A percentile compares a stretch with the other conserved stretches of the same genome.
Conservation (phyloP, 1,139 yeast genomes). For the Saccharomycopsis hybrid region DNA sequence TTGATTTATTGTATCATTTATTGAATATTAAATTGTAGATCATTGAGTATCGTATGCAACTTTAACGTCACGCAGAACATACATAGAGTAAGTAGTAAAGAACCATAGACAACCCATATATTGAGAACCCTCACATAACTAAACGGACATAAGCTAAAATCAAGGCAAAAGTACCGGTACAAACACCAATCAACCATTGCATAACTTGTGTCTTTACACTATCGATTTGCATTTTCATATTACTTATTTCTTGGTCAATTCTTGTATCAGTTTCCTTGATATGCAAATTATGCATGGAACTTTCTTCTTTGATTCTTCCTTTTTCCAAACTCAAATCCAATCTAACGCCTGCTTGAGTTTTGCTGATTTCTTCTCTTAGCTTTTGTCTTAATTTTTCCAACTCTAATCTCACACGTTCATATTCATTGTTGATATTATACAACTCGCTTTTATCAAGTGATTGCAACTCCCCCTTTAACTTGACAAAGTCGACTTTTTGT, state of each 20-base stretch:
- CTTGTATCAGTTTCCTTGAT: conserved; percentile 93
- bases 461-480: conserved; percentile 83
- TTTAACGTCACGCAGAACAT: too few relatives aligned
- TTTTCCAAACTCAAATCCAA: conserved; percentile 87
- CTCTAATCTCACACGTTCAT: conserved; percentile 78
- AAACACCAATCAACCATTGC: conserved; percentile 98
- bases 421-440: conserved; percentile 75
- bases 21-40: too few relatives aligned
- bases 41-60: too few relatives aligned
- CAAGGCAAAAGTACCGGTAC: conserved; percentile 95
- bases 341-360: conserved; percentile 84
- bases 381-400: conserved; percentile 79
- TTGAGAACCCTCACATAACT: conserved; percentile 40
- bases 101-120: too few relatives aligned
- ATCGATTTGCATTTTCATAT: conserved; percentile 91
- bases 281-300: conserved; percentile 84
- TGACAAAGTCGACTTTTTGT: conserved; percentile 94
- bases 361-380: conserved; percentile 86
- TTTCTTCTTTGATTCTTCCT: conserved; percentile 91
- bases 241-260: conserved; percentile 91
- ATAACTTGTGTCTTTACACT: conserved; percentile 91
- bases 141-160: conserved; percentile 86
- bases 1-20: not conserved
- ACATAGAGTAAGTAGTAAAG: too few relatives aligned
- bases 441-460: conserved; percentile 85